A percentile compares a stretch with the other conserved stretches of the same genome.
phyloP scores from a whole-genome alignment of 805 yeast genomes.

The Spathaspora girioi region DNA sequence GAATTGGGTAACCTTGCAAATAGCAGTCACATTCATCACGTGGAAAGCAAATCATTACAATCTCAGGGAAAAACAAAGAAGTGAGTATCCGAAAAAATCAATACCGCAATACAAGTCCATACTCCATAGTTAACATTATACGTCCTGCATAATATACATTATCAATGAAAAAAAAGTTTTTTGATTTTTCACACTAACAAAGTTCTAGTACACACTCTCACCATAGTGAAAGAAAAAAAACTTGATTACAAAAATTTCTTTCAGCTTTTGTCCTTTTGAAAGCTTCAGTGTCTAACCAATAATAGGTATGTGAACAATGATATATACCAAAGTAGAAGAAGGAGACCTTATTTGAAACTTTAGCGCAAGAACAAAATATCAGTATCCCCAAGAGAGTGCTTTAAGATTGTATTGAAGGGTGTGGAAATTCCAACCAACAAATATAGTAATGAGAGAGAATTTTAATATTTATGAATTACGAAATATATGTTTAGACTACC shows the following conservation, averaged over 20 bases:
- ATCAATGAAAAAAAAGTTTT: background rate
- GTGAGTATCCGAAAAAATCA: background rate
- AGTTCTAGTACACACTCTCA: background rate
- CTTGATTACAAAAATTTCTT: background rate
- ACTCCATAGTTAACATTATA: background rate
- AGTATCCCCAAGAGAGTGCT: background rate
- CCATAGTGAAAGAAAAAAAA: constrained; percentile 1
- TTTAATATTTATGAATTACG: too few relatives aligned
- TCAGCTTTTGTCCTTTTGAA: background rate
- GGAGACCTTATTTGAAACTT: background rate
- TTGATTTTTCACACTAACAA: background rate
- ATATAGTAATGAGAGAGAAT: too few relatives aligned
- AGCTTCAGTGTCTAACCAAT: constrained; percentile 2
- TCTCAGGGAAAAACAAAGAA: too few relatives aligned
- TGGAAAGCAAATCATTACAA: background rate
- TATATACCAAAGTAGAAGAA: background rate
- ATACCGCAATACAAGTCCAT: background rate
- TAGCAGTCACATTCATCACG: constrained; percentile 1
- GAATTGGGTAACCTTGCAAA: background rate
- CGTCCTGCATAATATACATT: background rate
- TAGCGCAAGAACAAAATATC: background rate
- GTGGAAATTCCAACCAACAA: background rate
- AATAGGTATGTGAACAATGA: constrained; percentile 1
- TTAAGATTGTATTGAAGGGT: background rate
- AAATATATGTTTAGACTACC: too few relatives aligned